These are phyloP conservation scores for Hanseniaspora sp. DNA, from an alignment of 1,139 yeast species.

Conservation along the genomic window DNA sequence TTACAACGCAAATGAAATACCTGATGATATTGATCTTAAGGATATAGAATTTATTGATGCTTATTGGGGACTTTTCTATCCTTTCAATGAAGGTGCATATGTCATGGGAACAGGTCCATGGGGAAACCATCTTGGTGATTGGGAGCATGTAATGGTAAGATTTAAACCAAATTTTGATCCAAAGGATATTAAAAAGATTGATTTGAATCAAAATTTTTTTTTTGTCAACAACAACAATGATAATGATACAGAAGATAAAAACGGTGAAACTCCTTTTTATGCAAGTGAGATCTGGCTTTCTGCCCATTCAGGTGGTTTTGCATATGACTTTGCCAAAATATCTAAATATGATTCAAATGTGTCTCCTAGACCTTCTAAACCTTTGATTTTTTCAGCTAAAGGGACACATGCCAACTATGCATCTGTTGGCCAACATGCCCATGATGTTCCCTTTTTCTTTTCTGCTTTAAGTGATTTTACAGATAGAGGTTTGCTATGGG, in stretches of 20 bases:
- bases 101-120: slow-evolving; percentile 97
- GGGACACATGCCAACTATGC: slow-evolving; percentile 98
- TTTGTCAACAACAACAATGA: no score
- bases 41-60: slow-evolving; percentile 44
- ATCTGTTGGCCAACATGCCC: slow-evolving; percentile 91
- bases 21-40: no score
- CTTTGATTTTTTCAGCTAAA: slow-evolving; percentile 76
- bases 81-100: slow-evolving; percentile 88
- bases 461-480: slow-evolving; percentile 85
- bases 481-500: slow-evolving; percentile 92
- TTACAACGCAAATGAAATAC: no score
- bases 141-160: slow-evolving; percentile 91
- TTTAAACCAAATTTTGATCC: slow-evolving; percentile 44
- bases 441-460: slow-evolving; percentile 68
- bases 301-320: slow-evolving; percentile 96
- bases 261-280: neutral
- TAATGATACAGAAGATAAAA: no score
- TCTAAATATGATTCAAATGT: slow-evolving; percentile 38
- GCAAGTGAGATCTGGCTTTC: slow-evolving; percentile 97
- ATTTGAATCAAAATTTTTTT: no score
- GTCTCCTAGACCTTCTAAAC: slow-evolving; percentile 33
- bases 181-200: no score
- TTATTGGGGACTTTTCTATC: slow-evolving; percentile 90
- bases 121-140: slow-evolving; percentile 94
- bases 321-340: slow-evolving; percentile 61